Conservation (phyloP, 1,139 yeast genomes). For the Saccharomyces hybrid region DNA sequence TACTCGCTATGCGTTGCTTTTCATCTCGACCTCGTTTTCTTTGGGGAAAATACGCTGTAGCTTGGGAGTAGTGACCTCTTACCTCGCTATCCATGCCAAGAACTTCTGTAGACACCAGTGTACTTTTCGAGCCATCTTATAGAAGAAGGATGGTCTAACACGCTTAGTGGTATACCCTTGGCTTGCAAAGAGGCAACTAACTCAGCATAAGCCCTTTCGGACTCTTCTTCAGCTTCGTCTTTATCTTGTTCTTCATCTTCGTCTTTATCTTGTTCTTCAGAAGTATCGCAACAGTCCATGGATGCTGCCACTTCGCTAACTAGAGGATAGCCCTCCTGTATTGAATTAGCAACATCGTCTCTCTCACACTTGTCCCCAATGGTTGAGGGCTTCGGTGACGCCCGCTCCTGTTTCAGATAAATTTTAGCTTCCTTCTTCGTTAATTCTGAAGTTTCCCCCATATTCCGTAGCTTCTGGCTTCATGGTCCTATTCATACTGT, state of each 20-base stretch:
- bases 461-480: not conserved
- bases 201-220: not conserved
- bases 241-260: not conserved
- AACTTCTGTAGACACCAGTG: not conserved
- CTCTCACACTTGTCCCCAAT: not conserved
- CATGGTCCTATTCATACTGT: not conserved
- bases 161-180: not conserved
- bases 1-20: not conserved
- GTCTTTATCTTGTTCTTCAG: not conserved
- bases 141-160: not conserved
- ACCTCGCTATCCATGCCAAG: not conserved
- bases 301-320: not conserved
- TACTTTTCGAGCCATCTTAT: not conserved
- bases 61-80: not conserved
- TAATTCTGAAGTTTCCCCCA: not conserved
- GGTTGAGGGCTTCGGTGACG: not conserved
- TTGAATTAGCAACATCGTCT: not conserved
- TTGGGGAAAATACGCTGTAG: too few relatives aligned
- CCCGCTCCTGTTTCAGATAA: not conserved
- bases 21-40: not conserved
- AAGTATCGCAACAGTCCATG: not conserved
- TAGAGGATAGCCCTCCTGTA: not conserved
- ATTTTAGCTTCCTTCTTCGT: not conserved
- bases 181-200: not conserved
- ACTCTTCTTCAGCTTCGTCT: not conserved